Percentiles rank a stretch among this genome's conserved stretches.
These are phyloP conservation scores for Bimuria novae-zelandiae DNA, from an alignment of 2,329 filamentous ascomycete species.

Conservation along the genomic window DNA sequence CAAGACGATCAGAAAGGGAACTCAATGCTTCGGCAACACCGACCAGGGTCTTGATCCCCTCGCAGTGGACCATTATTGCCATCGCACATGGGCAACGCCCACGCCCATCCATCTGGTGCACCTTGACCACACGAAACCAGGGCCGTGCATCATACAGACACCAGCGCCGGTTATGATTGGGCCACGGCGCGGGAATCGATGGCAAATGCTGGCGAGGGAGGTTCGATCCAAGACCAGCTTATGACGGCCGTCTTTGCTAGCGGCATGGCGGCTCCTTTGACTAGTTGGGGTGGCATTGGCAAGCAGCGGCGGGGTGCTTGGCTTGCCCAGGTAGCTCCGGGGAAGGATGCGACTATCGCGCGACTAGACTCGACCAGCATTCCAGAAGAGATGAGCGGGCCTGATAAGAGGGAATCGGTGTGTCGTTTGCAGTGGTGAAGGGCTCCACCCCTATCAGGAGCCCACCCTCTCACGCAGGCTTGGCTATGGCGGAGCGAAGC, in stretches of 20 bases:
- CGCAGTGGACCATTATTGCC: constrained; percentile 20
- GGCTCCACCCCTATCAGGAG: constrained; percentile 6
- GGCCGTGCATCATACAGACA: constrained; percentile 16
- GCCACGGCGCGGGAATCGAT: constrained; percentile 6
- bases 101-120: constrained; percentile 17
- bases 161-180: constrained; percentile 15
- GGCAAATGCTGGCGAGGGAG: constrained; percentile 7
- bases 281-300: constrained; percentile 11
- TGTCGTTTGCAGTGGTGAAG: background rate
- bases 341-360: background rate
- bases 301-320: constrained; percentile 17
- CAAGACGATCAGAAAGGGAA: constrained; percentile 31
- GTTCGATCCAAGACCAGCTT: constrained; percentile 4
- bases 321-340: constrained; percentile 3
- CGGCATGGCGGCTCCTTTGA: constrained; percentile 19
- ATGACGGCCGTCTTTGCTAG: constrained; percentile 8
- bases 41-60: constrained; percentile 25
- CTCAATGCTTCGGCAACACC: constrained; percentile 32
- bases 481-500: constrained; percentile 11
- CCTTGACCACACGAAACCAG: too few species aligned
- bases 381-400: too few species aligned
- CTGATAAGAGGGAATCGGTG: background rate
- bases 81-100: constrained; percentile 27
- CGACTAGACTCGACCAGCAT: background rate
- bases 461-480: background rate